These are phyloP conservation scores for Cytospora leucostoma DNA, from an alignment of 2,329 filamentous ascomycete genomes.

Conservation along the genomic window DNA sequence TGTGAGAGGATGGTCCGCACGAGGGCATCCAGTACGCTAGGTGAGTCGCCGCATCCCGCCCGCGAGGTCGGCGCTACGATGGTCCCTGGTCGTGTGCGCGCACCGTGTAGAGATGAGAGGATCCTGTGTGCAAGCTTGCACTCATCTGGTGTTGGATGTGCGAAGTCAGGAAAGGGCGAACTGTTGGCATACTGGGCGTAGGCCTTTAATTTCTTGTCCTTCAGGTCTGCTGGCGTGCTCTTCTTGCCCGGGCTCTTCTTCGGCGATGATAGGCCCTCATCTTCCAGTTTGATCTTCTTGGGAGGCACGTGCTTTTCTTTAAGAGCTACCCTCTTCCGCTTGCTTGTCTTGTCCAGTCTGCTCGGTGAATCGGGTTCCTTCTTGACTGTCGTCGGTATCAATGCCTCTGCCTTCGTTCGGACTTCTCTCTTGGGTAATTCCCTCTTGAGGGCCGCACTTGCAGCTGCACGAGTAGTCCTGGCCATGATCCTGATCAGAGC, in stretches of 20 bases:
- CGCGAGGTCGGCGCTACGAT: slow-evolving; percentile 64
- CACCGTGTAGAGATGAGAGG: slow-evolving; percentile 66
- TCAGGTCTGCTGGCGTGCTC: slow-evolving; percentile 33
- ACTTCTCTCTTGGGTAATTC: slow-evolving; percentile 19
- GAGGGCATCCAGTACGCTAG: slow-evolving; percentile 54
- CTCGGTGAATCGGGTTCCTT: neutral
- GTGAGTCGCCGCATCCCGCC: slow-evolving; percentile 60
- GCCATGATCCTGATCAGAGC: slow-evolving; percentile 22
- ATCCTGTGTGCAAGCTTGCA: slow-evolving; percentile 68
- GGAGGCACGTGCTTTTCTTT: slow-evolving; percentile 15
- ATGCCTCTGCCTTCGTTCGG: slow-evolving; percentile 19
- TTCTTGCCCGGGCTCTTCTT: slow-evolving; percentile 24
- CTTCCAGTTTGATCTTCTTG: slow-evolving; percentile 22
- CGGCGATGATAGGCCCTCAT: slow-evolving; percentile 2
- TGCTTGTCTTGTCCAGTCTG: neutral
- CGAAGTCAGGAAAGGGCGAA: slow-evolving; percentile 69
- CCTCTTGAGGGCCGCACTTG: slow-evolving; percentile 18
- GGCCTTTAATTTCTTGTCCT: slow-evolving; percentile 46
- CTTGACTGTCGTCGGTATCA: slow-evolving; percentile 12
- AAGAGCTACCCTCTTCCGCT: slow-evolving; percentile 22
- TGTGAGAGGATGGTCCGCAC: slow-evolving; percentile 55
- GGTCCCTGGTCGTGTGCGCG: slow-evolving; percentile 59
- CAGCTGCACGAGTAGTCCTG: slow-evolving; percentile 22
- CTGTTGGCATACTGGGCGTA: slow-evolving; percentile 43
- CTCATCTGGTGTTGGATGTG: slow-evolving; percentile 65